Evolutionary conservation across 139 green algal genomes (phyloP).

Genomic region (Chlorella sp.): DNA sequence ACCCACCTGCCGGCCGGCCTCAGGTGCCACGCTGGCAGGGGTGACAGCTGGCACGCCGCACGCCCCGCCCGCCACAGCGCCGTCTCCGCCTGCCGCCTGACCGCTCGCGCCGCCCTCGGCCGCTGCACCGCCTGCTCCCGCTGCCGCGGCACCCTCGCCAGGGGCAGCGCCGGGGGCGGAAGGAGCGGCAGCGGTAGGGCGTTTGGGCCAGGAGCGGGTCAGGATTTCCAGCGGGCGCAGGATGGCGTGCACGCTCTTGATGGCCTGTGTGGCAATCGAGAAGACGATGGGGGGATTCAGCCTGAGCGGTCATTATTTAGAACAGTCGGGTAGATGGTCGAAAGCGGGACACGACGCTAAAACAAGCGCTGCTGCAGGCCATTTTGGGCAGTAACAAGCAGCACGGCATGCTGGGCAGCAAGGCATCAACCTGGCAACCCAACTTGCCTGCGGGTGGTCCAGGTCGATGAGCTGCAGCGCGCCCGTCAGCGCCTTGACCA

Average conservation of each 20-base stretch:
- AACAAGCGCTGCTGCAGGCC: too few species aligned
- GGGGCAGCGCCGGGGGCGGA: background rate
- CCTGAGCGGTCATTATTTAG: background rate
- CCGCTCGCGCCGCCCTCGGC: background rate
- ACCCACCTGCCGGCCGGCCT: conserved; percentile 50
- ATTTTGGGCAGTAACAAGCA: too few species aligned
- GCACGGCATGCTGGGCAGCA: background rate
- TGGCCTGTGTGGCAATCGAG: conserved; percentile 31
- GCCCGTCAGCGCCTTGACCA: conserved; percentile 68
- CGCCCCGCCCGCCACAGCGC: conserved; percentile 1
- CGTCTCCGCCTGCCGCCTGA: conserved; percentile 3
- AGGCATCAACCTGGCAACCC: background rate
- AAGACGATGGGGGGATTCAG: background rate
- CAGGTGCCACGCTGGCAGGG: conserved; percentile 9
- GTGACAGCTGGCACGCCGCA: conserved; percentile 24
- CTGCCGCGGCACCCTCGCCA: background rate
- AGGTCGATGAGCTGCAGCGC: conserved; percentile 64
- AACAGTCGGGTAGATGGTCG: background rate
- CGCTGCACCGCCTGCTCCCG: background rate
- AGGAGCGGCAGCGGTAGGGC: background rate
- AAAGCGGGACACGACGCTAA: too few species aligned
- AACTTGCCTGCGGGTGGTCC: conserved; percentile 59
- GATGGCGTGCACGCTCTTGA: conserved; percentile 64
- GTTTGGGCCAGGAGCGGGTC: conserved; percentile 57
- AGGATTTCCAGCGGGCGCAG: conserved; percentile 88